Percentiles rank a stretch among this genome's conserved stretches.
These are phyloP conservation scores for Chionographis japonica DNA, from an alignment of 106 monocot genomes.

Conservation along the genomic window DNA sequence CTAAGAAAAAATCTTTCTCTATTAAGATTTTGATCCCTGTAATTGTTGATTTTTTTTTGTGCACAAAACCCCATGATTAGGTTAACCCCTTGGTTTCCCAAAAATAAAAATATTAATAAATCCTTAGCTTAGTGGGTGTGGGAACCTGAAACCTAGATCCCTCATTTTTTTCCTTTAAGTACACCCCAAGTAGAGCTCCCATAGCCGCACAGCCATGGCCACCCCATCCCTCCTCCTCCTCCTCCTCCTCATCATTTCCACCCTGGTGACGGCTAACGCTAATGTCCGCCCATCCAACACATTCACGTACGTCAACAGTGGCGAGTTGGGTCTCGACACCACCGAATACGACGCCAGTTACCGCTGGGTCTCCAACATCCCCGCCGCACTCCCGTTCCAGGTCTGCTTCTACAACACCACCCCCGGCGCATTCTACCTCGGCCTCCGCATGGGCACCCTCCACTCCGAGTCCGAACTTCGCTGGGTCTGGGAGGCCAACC, in stretches of 20 bases:
- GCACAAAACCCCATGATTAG: too few species aligned
- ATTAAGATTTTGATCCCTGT: too few species aligned
- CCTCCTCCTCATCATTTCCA: neutral
- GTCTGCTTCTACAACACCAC: slow-evolving; percentile 30
- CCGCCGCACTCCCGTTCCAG: slow-evolving; percentile 13
- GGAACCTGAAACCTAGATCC: too few species aligned
- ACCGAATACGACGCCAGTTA: slow-evolving; percentile 41
- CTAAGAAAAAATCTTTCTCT: too few species aligned
- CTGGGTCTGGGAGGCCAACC: slow-evolving; percentile 41
- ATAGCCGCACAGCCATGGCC: neutral
- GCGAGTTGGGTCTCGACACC: slow-evolving; percentile 35
- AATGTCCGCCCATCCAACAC: slow-evolving; percentile 16
- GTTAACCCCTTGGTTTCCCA: too few species aligned
- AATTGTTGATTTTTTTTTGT: too few species aligned
- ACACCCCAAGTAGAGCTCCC: too few species aligned
- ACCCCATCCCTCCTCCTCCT: slow-evolving; percentile 14
- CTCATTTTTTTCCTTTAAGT: too few species aligned
- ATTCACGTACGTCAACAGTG: slow-evolving; percentile 37
- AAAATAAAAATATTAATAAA: too few species aligned
- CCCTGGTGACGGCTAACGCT: neutral
- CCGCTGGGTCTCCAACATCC: slow-evolving; percentile 8
- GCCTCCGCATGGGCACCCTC: slow-evolving; percentile 23
- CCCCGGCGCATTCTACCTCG: slow-evolving; percentile 19
- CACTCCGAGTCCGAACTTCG: slow-evolving; percentile 7
- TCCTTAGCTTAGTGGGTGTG: too few species aligned